Base-by-base conservation (phyloP, 31 red algal species). In the Bonnemaisonia californica region DNA sequence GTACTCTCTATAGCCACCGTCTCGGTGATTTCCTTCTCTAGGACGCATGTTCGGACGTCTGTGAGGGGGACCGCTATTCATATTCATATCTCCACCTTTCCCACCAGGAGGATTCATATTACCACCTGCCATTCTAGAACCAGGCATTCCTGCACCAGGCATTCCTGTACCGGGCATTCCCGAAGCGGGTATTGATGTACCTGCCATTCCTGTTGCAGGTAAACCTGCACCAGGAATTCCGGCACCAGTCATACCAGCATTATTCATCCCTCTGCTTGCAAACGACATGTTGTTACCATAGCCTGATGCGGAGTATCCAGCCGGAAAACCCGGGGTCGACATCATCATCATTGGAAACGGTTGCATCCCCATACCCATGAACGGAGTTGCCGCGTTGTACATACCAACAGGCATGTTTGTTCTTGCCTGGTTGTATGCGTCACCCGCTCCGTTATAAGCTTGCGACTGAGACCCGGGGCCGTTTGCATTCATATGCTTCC, bases 261-360 rank as follows among this genome's bases (percentile, higher is more conserved):
- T 36, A 23, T 68, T 65, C 77, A 81, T 81, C 3, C 77, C 77
- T 23, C 77, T 57, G 48, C 77, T 54, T 0, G 45, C 60, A 68
- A 67, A 81, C 24, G 58, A n/a, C 77, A 81, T 81, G 7, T 26
- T n/a, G 45, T 81, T 81, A 3, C 54, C 40, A 68, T 81, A 81
- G 7, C 54, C 54, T 62, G 48, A 24, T 24, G n/a, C 60, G 11
- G 74, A 27, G 31, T 77, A 77, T 13, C 74, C 74, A 61, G 54
- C 12, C 2, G 33, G 21, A 47, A 68, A 81, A 3, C 62, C 62
- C 3, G 61, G 27, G 16, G 38, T 23, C 68, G 77, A 30, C 21
- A 45, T 65, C 77, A 81, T 81, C 77, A 81, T 81, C 33, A 81
- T 33, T 5, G 77, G 77, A 8, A 81, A 55, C 23, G 74, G 26